Evolutionary conservation across 2,329 filamentous ascomycete species (phyloP), one percentile per base, ranked within the genome.

Genomic region (Cercospora janseana): DNA sequence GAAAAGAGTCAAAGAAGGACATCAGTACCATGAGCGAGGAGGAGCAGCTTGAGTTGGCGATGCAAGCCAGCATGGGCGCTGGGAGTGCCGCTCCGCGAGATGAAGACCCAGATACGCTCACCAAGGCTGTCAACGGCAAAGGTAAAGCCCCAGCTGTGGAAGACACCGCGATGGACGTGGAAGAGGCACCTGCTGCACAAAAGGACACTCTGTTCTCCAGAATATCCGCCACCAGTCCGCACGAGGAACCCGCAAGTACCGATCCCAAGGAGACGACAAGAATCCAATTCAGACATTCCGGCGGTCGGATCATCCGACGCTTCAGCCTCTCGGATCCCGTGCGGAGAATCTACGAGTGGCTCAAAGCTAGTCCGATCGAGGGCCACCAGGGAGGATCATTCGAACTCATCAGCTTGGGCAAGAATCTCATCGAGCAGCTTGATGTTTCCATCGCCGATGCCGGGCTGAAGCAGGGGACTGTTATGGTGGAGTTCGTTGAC

Each of bases 21-120:
- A 81, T 96, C 2, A 86, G 87, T 51, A 83, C 87, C 29, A 92
- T 98, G 85, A 95, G 89, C 0, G 93, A 98, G 66, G 91, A 97
- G 42, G 91, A 98, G 72, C 95, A 95, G 90, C 75, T 98, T 60
- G 87, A 96, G 69, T 84, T 96, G 80, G 93, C 93, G 0, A 70
- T 98, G 65, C 83, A 91, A 67, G 93, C 94, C 72, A 96, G 91
- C 65, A 73, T 97, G 37, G 84, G 82, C 10, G 80, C 72, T 45
- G 69, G 78, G 24, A 73, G 72, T 27, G 44, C 55, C 15, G 66
- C 50, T 63, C 62, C 79, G 0, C 84, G 81, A 60, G 75, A 86
- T 6, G 79, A 85, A 51, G 92, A 97, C 60, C 92, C 92, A 0
- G 93, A 98, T 69, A 85, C 88, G 26, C 76, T 96, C 43, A 97